Evolutionary conservation across 2,329 filamentous ascomycete species (phyloP).

Genomic region (Cercospora nicotianae): DNA sequence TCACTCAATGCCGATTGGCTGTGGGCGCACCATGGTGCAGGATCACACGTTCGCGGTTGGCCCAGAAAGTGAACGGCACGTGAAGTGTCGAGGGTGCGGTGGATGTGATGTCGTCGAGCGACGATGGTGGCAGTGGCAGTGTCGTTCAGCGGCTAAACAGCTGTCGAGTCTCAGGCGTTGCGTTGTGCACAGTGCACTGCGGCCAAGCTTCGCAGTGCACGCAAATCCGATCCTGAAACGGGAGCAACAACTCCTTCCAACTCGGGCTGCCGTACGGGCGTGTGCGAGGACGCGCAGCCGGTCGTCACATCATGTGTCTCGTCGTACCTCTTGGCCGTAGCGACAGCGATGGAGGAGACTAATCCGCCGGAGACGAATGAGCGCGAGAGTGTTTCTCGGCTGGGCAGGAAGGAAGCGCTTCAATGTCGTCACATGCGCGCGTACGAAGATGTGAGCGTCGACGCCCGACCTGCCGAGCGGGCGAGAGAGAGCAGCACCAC

Average conservation of each 20-base stretch:
- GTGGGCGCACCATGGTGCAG: background rate
- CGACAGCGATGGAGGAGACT: background rate
- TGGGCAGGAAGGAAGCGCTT: background rate
- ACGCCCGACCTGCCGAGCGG: background rate
- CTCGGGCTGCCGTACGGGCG: background rate
- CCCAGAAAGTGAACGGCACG: background rate
- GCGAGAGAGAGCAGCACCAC: background rate
- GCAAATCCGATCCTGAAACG: background rate
- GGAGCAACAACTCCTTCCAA: background rate
- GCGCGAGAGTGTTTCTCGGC: background rate
- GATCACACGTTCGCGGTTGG: background rate
- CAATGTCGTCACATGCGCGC: background rate
- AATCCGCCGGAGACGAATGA: background rate
- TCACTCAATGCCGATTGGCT: constrained; percentile 1
- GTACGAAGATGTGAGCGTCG: background rate
- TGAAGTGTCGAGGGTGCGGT: background rate
- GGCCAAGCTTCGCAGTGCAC: background rate
- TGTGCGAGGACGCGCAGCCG: background rate
- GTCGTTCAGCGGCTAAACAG: background rate
- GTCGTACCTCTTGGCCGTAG: background rate
- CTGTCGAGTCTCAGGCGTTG: background rate
- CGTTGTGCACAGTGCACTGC: background rate
- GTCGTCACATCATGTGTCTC: background rate
- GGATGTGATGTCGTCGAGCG: background rate
- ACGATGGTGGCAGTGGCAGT: background rate